A percentile compares a stretch with the other conserved stretches of the same genome.
These are phyloP conservation scores for Musa schizocarpa DNA, from an alignment of 176 grass and related monocot genomes.

Conservation along the genomic window DNA sequence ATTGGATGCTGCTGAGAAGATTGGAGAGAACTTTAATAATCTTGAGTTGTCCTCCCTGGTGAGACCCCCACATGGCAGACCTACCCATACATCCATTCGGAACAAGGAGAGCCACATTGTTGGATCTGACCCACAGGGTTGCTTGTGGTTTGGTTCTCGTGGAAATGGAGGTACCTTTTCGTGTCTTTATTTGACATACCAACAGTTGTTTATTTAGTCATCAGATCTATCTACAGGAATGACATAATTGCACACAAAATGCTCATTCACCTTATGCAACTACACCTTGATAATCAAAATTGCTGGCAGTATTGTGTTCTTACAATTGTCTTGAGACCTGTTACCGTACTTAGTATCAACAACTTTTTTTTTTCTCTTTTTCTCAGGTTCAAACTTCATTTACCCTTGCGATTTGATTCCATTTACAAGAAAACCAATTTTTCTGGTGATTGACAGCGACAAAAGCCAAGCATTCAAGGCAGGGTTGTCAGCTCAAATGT, in stretches of 20 bases:
- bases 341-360: background rate
- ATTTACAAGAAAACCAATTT: conserved; percentile 90
- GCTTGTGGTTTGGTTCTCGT: conserved; percentile 62
- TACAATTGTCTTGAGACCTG: background rate
- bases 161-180: conserved; percentile 60
- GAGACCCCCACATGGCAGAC: conserved; percentile 7
- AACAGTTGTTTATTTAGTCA: background rate
- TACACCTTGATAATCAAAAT: background rate
- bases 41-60: conserved; percentile 43
- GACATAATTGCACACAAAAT: background rate
- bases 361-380: conserved; percentile 5
- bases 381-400: conserved; percentile 74
- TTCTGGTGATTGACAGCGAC: conserved; percentile 83
- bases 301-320: background rate
- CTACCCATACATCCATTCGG: background rate
- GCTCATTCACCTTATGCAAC: background rate
- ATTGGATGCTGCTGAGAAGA: conserved; percentile 46
- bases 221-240: background rate
- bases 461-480: conserved; percentile 83
- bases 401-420: conserved; percentile 87
- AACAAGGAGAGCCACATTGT: background rate
- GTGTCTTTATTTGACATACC: background rate
- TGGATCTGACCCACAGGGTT: conserved; percentile 28
- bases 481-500: conserved; percentile 68
- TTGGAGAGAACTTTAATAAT: conserved; percentile 47